Percentiles rank a stretch among this genome's conserved stretches.
These are phyloP conservation scores for Starmerella vitae DNA, from an alignment of 805 yeast genomes.

Conservation along the genomic window DNA sequence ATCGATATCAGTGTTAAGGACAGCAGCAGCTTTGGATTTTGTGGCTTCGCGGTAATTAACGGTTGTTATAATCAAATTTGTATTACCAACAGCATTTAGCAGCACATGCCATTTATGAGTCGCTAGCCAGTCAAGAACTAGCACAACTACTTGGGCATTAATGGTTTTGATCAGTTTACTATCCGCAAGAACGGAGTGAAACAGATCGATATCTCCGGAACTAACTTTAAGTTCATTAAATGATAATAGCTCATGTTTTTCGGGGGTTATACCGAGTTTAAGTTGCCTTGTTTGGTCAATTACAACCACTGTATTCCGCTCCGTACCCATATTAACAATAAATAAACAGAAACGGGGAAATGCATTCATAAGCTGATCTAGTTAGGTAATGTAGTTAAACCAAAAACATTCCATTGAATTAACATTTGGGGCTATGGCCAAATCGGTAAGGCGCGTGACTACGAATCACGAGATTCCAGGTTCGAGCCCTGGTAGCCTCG, in stretches of 20 bases:
- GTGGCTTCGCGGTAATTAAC: background rate
- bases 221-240: background rate
- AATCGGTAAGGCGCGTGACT: conserved; percentile 23
- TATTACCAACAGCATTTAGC: background rate
- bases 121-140: conserved; percentile 6
- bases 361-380: background rate
- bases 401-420: too few relatives aligned
- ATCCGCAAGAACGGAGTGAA: background rate
- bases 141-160: background rate
- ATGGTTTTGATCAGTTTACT: background rate
- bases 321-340: conserved; percentile 1
- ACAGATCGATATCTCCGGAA: background rate
- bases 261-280: background rate
- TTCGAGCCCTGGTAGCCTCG: conserved; percentile 23
- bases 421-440: conserved; percentile 20
- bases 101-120: conserved; percentile 4
- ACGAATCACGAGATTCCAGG: conserved; percentile 23
- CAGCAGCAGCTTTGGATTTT: conserved; percentile 1
- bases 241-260: background rate
- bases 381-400: background rate
- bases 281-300: background rate
- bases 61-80: conserved; percentile 4
- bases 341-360: background rate
- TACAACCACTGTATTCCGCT: background rate
- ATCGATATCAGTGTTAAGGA: conserved; percentile 7